Base-by-base conservation (phyloP, 106 monocot genomes). In the Posidonia australis region DNA sequence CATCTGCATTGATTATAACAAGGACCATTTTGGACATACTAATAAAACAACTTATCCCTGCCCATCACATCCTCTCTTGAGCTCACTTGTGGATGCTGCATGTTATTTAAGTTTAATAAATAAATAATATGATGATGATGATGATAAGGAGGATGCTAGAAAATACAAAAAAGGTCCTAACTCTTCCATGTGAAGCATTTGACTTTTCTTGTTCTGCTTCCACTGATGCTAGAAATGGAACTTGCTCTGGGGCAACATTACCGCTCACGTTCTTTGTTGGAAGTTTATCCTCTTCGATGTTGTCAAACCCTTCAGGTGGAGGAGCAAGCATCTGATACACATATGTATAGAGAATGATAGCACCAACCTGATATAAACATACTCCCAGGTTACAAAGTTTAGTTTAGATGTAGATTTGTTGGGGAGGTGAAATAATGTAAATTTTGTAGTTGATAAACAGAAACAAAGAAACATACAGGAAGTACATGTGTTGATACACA, bases 281-380 rank as follows among this genome's bases (percentile, higher is more conserved):
- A 69, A 90, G 80, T 42, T 67, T 76, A 27, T 57, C 78, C 62
- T 75, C 82, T 57, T 79, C 84, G 61, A 13, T 20, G 14, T 41
- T 42, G 78, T 96, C 85, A 72, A 78, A 93, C 68, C 76, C 78
- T 23, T 78, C 84, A 36, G 72, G 73, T 52, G 94, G 94, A 65
- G 86, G 94, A 64, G 86, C 77, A 62, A 96, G 84, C 94, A 96
- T 96, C 68, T 81, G 81, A 87, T 89, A 96, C 58, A 96, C 94
- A 65, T 87, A 96, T 16, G 94, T 96, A 70, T 90, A 96, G 53
- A 96, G 47, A 77, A 96, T 80, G 54, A 96, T 90, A 55, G 94
- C 94, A 60, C 94, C 94, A 70, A 96, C 87, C 94, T 96, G 76
- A 51, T 65, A 57, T 14, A 77, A 19, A 41, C 30, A 36, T 47